Evolutionary conservation across 1,284 basidiomycete species (phyloP).

Genomic region (Rhodotorula sp.): DNA sequence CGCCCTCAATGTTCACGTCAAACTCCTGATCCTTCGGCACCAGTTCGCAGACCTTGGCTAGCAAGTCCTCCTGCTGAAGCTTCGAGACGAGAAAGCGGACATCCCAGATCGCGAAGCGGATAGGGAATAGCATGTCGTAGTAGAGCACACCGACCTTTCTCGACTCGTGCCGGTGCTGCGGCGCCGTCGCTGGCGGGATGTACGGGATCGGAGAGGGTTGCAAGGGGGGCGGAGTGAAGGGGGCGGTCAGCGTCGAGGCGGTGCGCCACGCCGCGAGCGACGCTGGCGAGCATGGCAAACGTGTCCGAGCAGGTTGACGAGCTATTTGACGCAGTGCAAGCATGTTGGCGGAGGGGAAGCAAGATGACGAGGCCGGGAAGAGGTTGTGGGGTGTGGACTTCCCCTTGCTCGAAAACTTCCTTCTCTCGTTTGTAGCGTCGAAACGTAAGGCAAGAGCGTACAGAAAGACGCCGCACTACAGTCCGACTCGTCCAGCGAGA

Average conservation of each 20-base stretch:
- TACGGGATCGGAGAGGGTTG: not conserved
- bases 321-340: too few relatives aligned
- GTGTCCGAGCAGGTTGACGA: too few relatives aligned
- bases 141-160: slow-evolving; percentile 31
- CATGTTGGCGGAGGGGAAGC: too few relatives aligned
- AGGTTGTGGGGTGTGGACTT: too few relatives aligned
- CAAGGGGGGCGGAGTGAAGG: not conserved
- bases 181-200: not conserved
- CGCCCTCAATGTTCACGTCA: slow-evolving; percentile 39
- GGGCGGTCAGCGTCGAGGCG: not conserved
- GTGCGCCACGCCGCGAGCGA: not conserved
- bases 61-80: slow-evolving; percentile 28
- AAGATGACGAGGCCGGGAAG: too few relatives aligned
- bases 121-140: slow-evolving; percentile 40
- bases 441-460: not conserved
- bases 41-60: slow-evolving; percentile 18
- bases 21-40: slow-evolving; percentile 26
- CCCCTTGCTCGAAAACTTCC: too few relatives aligned
- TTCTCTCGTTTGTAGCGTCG: not conserved
- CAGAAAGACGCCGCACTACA: not conserved
- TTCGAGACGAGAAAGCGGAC: slow-evolving; percentile 31
- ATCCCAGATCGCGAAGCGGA: slow-evolving; percentile 38
- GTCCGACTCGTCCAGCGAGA: not conserved
- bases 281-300: too few relatives aligned
- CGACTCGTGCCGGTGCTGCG: not conserved